phyloP scores from a whole-genome alignment of 371 early-diverging fungal genomes.

The Mucor lusitanicus region DNA sequence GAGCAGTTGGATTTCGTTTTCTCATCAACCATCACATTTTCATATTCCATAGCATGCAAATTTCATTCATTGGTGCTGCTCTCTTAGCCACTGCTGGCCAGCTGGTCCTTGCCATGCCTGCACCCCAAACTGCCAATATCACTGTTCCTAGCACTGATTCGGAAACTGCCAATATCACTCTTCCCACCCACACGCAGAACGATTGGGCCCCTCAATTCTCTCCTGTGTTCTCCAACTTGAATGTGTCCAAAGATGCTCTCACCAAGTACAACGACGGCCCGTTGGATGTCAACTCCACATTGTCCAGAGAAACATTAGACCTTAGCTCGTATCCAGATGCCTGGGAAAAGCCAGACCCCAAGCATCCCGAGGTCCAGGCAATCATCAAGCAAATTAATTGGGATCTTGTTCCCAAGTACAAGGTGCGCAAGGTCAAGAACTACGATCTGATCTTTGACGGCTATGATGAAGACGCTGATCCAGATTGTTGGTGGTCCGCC shows the following conservation, averaged over 20 bases:
- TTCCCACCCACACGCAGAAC: no score
- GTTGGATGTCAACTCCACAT: background rate
- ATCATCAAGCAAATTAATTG: conserved; percentile 42
- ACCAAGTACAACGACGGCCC: no score
- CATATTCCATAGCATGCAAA: no score
- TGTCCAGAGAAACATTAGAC: conserved; percentile 11
- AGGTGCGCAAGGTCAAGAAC: conserved; percentile 17
- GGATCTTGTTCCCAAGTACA: conserved; percentile 39
- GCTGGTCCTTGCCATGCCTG: no score
- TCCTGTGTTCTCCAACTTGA: background rate
- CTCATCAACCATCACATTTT: no score
- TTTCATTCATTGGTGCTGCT: no score
- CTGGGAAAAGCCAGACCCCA: conserved; percentile 35
- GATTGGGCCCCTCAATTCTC: background rate
- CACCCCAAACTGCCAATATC: no score
- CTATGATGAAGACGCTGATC: conserved; percentile 21
- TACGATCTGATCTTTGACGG: conserved; percentile 11
- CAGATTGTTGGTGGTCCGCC: conserved; percentile 33
- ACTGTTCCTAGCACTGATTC: no score
- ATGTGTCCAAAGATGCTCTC: no score
- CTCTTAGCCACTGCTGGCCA: no score
- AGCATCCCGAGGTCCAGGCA: conserved; percentile 36
- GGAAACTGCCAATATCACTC: no score
- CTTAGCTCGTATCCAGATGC: conserved; percentile 29
- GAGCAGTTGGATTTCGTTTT: no score